Base-by-base conservation (phyloP, 495 filamentous ascomycete genomes). In the Bacidia rubella region DNA sequence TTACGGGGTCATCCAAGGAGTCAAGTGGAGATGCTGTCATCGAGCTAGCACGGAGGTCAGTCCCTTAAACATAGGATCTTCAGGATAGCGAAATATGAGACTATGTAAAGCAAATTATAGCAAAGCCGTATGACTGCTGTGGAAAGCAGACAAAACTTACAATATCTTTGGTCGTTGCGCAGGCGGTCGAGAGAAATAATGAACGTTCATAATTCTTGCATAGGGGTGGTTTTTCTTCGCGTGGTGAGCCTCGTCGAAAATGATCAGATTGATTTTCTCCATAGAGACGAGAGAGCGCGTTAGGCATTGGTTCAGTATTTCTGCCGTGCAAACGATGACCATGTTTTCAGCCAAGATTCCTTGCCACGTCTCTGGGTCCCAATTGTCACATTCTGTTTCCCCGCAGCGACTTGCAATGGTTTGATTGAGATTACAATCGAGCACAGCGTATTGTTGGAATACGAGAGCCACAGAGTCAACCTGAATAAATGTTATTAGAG, bases 21-120 rank as follows among this genome's bases (percentile, higher is more conserved):
- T 97, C 90, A n/a, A 97, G 82, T 1, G 92, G 92, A 10, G 90
- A 96, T 15, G 92, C 92, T 9, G 92, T 99, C 90, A 99, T 95
- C 17, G 29, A 35, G 29, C 29, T 35, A 35, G n/a, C n/a, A n/a
- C n/a, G n/a, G n/a, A n/a, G n/a, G n/a, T n/a, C n/a, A n/a, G n/a
- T n/a, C n/a, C n/a, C n/a, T n/a, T n/a, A n/a, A n/a, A n/a, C n/a
- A n/a, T n/a, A n/a, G n/a, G n/a, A n/a, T n/a, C n/a, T n/a, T n/a
- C n/a, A n/a, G n/a, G n/a, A n/a, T n/a, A n/a, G n/a, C n/a, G n/a
- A n/a, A n/a, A n/a, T n/a, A n/a, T n/a, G n/a, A n/a, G n/a, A n/a
- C n/a, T n/a, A n/a, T n/a, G n/a, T n/a, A n/a, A n/a, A n/a, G n/a
- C n/a, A n/a, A n/a, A n/a, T n/a, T n/a, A n/a, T n/a, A n/a, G n/a